phyloP scores from a whole-genome alignment of 805 yeast genomes.

The Cephaloascus fragrans region DNA sequence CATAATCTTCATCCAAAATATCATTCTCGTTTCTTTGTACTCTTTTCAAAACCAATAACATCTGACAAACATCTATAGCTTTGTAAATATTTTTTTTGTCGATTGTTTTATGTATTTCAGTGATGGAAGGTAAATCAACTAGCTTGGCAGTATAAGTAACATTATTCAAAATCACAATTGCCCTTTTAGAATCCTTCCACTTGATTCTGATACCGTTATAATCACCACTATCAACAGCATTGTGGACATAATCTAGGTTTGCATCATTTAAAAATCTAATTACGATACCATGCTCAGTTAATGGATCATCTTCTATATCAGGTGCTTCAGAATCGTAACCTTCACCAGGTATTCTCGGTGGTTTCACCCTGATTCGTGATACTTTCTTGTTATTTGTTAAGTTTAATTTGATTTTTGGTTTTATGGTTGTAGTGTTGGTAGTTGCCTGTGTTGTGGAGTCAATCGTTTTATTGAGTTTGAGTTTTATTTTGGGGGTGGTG shows the following conservation, averaged over 20 bases:
- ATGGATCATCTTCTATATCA: conserved; percentile 90
- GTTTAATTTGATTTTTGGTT: conserved; percentile 4
- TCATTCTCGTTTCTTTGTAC: conserved; percentile 27
- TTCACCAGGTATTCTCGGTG: conserved; percentile 75
- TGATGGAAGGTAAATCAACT: conserved; percentile 81
- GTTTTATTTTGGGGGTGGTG: not conserved
- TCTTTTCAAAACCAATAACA: conserved; percentile 62
- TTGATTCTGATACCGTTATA: conserved; percentile 61
- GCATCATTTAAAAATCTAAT: conserved; percentile 64
- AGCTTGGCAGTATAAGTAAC: conserved; percentile 72
- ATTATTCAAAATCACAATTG: conserved; percentile 62
- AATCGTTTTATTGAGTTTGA: not conserved
- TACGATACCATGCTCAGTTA: conserved; percentile 78
- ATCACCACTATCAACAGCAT: conserved; percentile 72
- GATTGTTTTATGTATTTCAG: conserved; percentile 81
- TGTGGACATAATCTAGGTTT: conserved; percentile 62
- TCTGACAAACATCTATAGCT: conserved; percentile 78
- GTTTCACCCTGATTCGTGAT: conserved; percentile 43
- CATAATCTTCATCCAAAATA: conserved; percentile 34
- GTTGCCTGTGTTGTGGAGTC: not conserved
- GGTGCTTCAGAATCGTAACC: conserved; percentile 97
- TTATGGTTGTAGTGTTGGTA: not conserved
- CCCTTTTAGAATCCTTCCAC: conserved; percentile 77
- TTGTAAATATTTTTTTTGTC: conserved; percentile 86
- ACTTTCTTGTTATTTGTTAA: conserved; percentile 1